These are phyloP conservation scores for Bipolaris gigantea DNA, from an alignment of 2,329 filamentous ascomycete species.

Conservation along the genomic window DNA sequence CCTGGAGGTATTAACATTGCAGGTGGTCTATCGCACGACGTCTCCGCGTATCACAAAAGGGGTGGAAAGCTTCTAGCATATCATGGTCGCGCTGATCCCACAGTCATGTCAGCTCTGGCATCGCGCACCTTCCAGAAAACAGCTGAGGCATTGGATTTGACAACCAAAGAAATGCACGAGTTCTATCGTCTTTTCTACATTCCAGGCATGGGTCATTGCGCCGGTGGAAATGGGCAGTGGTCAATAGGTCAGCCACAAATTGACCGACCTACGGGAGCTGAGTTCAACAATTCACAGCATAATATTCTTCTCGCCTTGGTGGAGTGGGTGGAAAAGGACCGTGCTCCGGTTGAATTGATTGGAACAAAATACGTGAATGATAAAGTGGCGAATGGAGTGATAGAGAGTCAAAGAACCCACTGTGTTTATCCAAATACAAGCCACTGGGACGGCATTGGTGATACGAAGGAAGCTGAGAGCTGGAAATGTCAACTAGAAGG, in stretches of 20 bases:
- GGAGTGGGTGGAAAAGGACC: slow-evolving; percentile 45
- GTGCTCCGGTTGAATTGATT: slow-evolving; percentile 41
- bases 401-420: slow-evolving; percentile 16
- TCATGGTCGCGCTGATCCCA: slow-evolving; percentile 22
- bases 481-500: slow-evolving; percentile 7
- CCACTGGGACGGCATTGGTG: slow-evolving; percentile 17
- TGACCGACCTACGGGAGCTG: slow-evolving; percentile 19
- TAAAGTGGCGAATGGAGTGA: slow-evolving; percentile 11
- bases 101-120: slow-evolving; percentile 47
- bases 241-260: slow-evolving; percentile 21
- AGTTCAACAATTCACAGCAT: slow-evolving; percentile 9
- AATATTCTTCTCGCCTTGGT: slow-evolving; percentile 52
- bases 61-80: slow-evolving; percentile 22
- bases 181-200: slow-evolving; percentile 55
- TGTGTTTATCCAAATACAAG: slow-evolving; percentile 27
- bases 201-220: slow-evolving; percentile 55
- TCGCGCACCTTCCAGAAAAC: slow-evolving; percentile 55
- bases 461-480: slow-evolving; percentile 13
- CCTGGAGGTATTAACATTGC: slow-evolving; percentile 38
- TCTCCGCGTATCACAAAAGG: slow-evolving; percentile 12
- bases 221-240: slow-evolving; percentile 49
- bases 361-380: slow-evolving; percentile 18
- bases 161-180: slow-evolving; percentile 36
- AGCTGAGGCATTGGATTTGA: slow-evolving; percentile 14
- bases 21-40: slow-evolving; percentile 48